Evolutionary conservation across 2,329 filamentous ascomycete species (phyloP), one percentile per base, ranked within the genome.

Genomic region (Drechslerella stenobrocha): DNA sequence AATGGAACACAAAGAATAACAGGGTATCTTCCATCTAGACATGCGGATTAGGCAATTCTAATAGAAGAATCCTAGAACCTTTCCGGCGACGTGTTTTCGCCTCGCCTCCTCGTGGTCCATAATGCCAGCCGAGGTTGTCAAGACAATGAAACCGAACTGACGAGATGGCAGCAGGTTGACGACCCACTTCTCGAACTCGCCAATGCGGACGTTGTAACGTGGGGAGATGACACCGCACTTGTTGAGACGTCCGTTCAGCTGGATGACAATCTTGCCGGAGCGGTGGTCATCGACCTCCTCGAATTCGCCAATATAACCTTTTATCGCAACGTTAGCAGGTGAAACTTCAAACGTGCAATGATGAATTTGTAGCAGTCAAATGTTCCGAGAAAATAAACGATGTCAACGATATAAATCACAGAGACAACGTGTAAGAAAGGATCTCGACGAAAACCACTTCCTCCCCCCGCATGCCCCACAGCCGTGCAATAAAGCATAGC

Each of bases 71-170:
- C 93, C 93, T 76, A 97, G 89, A 81, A 98, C 89, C 87, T 98
- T 98, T 82, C 93, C 93, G 75, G 92, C 87, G 78, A 97, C 93
- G 84, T 98, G 93, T 87, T 97, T 97, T 80, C 93, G 85, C 79
- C 93, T 85, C 75, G 93, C 93, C 87, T 98, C 93, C 85, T 98
- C 93, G 84, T 98, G 93, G 84, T 98, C 93, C 92, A 98, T 97
- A 81, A 98, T 98, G 80, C 93, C 93, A 73, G 93, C 90, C 70
- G 91, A 96, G 81, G 93, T 98, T 80, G 93, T 98, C 77, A 98
- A 88, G 81, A 98, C 90, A 78, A 98, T 90, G 83, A 90, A 96
- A 78, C 93, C 93, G 85, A 98, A 98, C 83, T 98, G 93, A 96
- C 93, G 93, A 74, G 93, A 91, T 74, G 93, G 93, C 73, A 98